Evolutionary conservation across 1,284 basidiomycete genomes (phyloP).

Genomic region (Apiotrichum sp.): DNA sequence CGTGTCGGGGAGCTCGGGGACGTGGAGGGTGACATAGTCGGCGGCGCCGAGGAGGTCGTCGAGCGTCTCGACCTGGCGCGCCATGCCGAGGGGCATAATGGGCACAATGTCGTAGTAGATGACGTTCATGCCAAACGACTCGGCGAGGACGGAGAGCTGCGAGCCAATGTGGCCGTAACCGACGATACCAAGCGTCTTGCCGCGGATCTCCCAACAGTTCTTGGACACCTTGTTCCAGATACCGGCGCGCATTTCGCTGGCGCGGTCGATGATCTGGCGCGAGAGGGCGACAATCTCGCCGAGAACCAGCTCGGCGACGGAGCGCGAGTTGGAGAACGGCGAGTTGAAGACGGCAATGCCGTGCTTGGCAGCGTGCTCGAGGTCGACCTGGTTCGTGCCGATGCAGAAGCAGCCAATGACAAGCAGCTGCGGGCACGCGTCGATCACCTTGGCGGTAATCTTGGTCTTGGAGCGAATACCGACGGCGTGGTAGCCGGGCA

Average conservation of each 20-base stretch:
- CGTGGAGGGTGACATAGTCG: slow-evolving; percentile 94
- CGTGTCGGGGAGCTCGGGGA: slow-evolving; percentile 94
- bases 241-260: slow-evolving; percentile 79
- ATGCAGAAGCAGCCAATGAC: slow-evolving; percentile 99
- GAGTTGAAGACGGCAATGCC: slow-evolving; percentile 99
- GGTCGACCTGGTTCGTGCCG: slow-evolving; percentile 97
- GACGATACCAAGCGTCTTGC: slow-evolving; percentile 95
- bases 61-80: slow-evolving; percentile 80
- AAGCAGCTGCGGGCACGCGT: slow-evolving; percentile 81
- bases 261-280: slow-evolving; percentile 86
- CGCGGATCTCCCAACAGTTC: slow-evolving; percentile 95
- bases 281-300: slow-evolving; percentile 90
- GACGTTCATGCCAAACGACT: slow-evolving; percentile 93
- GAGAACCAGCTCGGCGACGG: slow-evolving; percentile 97
- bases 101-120: slow-evolving; percentile 94
- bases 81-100: slow-evolving; percentile 95
- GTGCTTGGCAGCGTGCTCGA: slow-evolving; percentile 70
- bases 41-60: slow-evolving; percentile 68
- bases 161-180: slow-evolving; percentile 99
- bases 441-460: slow-evolving; percentile 83
- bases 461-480: slow-evolving; percentile 98
- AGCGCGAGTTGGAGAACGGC: slow-evolving; percentile 98
- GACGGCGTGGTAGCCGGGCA: slow-evolving; percentile 84
- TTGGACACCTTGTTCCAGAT: slow-evolving; percentile 99
- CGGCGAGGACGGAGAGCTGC: slow-evolving; percentile 93